Evolutionary conservation across 257 asterid species (phyloP).

Genomic region (Petrea volubilis): DNA sequence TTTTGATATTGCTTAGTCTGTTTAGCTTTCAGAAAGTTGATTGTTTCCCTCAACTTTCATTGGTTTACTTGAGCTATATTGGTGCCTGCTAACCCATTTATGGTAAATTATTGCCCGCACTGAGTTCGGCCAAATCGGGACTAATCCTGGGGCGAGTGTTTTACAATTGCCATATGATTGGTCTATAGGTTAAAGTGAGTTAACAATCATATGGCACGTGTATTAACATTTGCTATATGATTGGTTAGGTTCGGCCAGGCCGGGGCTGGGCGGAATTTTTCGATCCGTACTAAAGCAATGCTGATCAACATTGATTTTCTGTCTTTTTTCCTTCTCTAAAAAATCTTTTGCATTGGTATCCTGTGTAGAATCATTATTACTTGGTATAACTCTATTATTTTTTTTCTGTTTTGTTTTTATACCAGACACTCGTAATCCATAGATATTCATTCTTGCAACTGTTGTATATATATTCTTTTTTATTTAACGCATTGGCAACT

Average conservation of each 20-base stretch:
- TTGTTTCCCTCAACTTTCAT: background rate
- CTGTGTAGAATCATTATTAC: background rate
- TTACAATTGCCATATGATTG: no score
- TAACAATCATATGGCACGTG: no score
- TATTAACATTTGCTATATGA: no score
- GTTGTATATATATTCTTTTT: background rate
- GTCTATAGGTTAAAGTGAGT: no score
- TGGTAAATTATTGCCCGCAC: no score
- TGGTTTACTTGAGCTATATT: background rate
- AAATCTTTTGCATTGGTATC: background rate
- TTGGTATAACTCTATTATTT: background rate
- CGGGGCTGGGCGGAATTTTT: no score
- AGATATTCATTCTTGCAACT: background rate
- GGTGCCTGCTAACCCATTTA: background rate
- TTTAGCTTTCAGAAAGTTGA: background rate
- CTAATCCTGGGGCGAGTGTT: no score
- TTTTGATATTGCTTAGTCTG: background rate
- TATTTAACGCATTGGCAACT: background rate
- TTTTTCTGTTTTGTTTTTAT: background rate
- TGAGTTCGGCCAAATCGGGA: no score
- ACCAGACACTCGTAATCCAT: background rate
- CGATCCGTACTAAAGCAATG: no score
- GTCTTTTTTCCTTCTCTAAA: no score
- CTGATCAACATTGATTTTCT: no score
- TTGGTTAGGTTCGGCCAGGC: no score